phyloP scores from a whole-genome alignment of 1,284 basidiomycete species.

The Stereum hirsutum region DNA sequence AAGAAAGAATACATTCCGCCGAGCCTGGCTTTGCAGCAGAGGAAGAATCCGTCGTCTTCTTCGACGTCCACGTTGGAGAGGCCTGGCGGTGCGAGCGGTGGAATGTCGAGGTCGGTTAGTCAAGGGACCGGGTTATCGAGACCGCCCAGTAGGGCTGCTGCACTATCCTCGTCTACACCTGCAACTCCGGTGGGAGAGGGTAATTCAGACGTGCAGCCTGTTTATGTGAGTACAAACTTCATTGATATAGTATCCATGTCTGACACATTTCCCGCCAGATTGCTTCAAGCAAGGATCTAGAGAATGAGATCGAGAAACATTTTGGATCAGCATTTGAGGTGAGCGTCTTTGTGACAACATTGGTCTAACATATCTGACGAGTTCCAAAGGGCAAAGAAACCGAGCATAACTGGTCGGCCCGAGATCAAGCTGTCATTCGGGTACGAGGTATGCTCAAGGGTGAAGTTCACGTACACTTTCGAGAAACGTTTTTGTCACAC shows the following conservation, averaged over 20 bases:
- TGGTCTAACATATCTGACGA: slow-evolving; percentile 7
- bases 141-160: slow-evolving; percentile 49
- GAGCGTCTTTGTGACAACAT: slow-evolving; percentile 7
- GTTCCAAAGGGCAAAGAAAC: slow-evolving; percentile 78
- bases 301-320: slow-evolving; percentile 78
- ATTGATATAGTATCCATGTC: slow-evolving; percentile 6
- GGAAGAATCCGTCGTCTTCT: too few relatives aligned
- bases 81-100: slow-evolving; percentile 19
- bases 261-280: slow-evolving; percentile 41
- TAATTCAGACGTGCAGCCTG: slow-evolving; percentile 43
- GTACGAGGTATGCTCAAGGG: slow-evolving; percentile 92
- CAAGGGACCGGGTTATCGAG: slow-evolving; percentile 39
- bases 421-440: slow-evolving; percentile 73
- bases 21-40: slow-evolving; percentile 50
- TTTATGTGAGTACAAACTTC: slow-evolving; percentile 48
- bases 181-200: slow-evolving; percentile 20
- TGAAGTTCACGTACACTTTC: slow-evolving; percentile 66
- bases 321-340: slow-evolving; percentile 77
- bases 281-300: slow-evolving; percentile 78
- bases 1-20: slow-evolving; percentile 65
- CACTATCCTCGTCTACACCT: slow-evolving; percentile 28
- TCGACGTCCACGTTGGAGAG: slow-evolving; percentile 25
- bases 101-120: slow-evolving; percentile 37
- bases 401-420: slow-evolving; percentile 89
- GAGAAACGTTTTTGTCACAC: slow-evolving; percentile 64